Conservation (phyloP, 1,284 basidiomycete species). For the Cutaneotrichosporon cutaneum region DNA sequence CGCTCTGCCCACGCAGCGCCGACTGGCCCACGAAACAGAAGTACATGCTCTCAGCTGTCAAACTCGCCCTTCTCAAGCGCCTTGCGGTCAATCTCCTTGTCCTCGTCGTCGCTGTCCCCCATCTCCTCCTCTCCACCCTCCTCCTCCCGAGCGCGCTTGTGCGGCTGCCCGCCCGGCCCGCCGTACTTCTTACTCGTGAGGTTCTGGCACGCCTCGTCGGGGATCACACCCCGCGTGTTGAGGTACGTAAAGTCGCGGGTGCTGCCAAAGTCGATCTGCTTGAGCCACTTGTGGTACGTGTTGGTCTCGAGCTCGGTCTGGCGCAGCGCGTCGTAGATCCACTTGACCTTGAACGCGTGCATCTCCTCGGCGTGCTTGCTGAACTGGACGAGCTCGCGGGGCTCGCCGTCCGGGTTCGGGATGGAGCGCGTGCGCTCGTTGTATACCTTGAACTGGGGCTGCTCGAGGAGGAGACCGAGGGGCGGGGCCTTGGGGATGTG, state of each 20-base stretch:
- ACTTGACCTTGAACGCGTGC: conserved; percentile 73
- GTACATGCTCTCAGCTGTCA: conserved; percentile 59
- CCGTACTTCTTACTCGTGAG: conserved; percentile 57
- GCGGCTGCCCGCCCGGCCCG: conserved; percentile 60
- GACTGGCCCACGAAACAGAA: background rate
- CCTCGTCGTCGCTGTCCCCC: conserved; percentile 56
- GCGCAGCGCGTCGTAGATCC: conserved; percentile 81
- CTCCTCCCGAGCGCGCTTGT: conserved; percentile 62
- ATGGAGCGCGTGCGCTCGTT: conserved; percentile 56
- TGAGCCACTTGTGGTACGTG: conserved; percentile 58
- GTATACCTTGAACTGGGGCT: conserved; percentile 68
- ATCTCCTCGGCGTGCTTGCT: conserved; percentile 64
- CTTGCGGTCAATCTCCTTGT: conserved; percentile 60
- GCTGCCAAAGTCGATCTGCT: conserved; percentile 43
- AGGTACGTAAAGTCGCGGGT: conserved; percentile 37
- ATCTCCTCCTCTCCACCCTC: conserved; percentile 60
- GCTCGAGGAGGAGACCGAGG: conserved; percentile 88
- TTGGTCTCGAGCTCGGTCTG: conserved; percentile 74
- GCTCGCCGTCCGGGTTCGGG: conserved; percentile 19
- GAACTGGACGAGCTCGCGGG: conserved; percentile 63
- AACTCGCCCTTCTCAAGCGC: conserved; percentile 64
- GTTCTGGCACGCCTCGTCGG: conserved; percentile 62
- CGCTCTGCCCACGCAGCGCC: too few species aligned
- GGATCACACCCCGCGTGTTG: conserved; percentile 65
- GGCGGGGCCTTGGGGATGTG: conserved; percentile 96